Conservation (phyloP, 306 rosid genomes). For the Benincasa hispida region DNA sequence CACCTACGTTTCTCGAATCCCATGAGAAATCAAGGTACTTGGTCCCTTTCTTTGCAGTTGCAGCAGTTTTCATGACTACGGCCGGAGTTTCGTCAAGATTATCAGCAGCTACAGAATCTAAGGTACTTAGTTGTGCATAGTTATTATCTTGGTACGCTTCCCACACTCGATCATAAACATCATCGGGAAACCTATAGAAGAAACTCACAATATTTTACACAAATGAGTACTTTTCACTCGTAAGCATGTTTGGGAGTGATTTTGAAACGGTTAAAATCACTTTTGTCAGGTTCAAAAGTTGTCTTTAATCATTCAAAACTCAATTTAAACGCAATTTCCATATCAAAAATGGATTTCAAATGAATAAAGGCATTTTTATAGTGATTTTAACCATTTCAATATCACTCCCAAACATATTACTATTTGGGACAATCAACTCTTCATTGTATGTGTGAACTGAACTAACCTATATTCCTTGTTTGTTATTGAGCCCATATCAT, state of each 20-base stretch:
- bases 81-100: slow-evolving; percentile 10
- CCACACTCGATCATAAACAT: slow-evolving; percentile 29
- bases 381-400: too few species aligned
- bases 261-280: too few species aligned
- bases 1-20: background rate
- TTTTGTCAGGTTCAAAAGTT: too few species aligned
- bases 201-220: background rate
- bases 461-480: background rate
- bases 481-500: background rate
- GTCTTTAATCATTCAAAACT: too few species aligned
- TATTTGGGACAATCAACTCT: too few species aligned
- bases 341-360: too few species aligned
- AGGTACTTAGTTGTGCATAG: slow-evolving; percentile 7
- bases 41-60: slow-evolving; percentile 1
- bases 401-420: too few species aligned
- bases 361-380: too few species aligned
- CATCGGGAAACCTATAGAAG: slow-evolving; percentile 23
- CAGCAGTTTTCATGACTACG: slow-evolving; percentile 27
- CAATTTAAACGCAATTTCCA: too few species aligned
- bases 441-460: background rate
- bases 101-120: background rate
- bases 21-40: slow-evolving; percentile 8
- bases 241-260: background rate
- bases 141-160: background rate
- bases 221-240: too few species aligned